These are phyloP conservation scores for Tetrapisispora pingtungensis DNA, from an alignment of 805 yeast genomes.

Conservation along the genomic window DNA sequence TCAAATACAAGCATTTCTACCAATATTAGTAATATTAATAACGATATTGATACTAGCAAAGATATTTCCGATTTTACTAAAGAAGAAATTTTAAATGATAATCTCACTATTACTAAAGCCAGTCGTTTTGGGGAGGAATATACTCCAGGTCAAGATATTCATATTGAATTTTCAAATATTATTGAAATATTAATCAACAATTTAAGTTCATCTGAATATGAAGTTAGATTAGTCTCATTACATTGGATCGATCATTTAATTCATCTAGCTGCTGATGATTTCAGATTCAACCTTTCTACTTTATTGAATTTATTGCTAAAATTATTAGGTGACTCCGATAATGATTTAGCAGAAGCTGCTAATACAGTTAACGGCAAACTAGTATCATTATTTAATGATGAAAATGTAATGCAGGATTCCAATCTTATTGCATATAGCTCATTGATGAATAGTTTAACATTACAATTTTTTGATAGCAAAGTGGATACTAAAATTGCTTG, in stretches of 20 bases:
- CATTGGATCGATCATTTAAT: slow-evolving; percentile 74
- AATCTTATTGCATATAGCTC: slow-evolving; percentile 33
- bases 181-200: slow-evolving; percentile 76
- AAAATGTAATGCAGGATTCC: slow-evolving; percentile 18
- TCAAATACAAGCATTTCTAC: neutral
- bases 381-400: slow-evolving; percentile 35
- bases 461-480: slow-evolving; percentile 63
- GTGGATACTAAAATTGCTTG: slow-evolving; percentile 77
- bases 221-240: slow-evolving; percentile 69
- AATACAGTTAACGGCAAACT: slow-evolving; percentile 46
- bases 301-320: slow-evolving; percentile 59
- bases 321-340: slow-evolving; percentile 45
- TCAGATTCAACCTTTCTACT: slow-evolving; percentile 65
- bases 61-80: neutral
- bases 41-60: neutral
- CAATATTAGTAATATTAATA: neutral
- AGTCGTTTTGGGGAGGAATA: slow-evolving; percentile 43
- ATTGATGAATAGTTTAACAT: slow-evolving; percentile 59
- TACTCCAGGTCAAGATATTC: slow-evolving; percentile 72
- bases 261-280: slow-evolving; percentile 59
- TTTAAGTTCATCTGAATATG: slow-evolving; percentile 60
- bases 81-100: neutral
- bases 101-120: neutral
- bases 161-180: slow-evolving; percentile 67
- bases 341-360: slow-evolving; percentile 44